These are phyloP conservation scores for Leishmania mexicana DNA, from an alignment of 208 protist species.

Conservation along the genomic window DNA sequence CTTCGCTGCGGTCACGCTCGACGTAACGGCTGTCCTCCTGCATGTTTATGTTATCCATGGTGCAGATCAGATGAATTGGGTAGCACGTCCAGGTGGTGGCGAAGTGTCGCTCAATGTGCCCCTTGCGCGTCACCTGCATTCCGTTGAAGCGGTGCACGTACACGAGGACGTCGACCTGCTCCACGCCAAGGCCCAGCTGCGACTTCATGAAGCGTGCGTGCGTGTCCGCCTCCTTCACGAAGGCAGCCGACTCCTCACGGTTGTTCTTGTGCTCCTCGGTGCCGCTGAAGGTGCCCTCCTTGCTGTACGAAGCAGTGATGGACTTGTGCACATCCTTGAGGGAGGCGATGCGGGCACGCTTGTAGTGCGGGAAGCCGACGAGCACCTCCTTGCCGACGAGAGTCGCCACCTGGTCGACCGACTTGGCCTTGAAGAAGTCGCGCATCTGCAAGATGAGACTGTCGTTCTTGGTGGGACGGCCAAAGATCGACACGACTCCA, in stretches of 20 bases:
- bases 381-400: conserved; percentile 83
- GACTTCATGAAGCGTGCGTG: conserved; percentile 79
- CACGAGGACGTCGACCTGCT: conserved; percentile 63
- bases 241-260: conserved; percentile 63
- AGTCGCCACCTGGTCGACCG: conserved; percentile 38
- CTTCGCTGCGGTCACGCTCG: conserved; percentile 65
- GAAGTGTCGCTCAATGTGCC: conserved; percentile 71
- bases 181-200: conserved; percentile 76
- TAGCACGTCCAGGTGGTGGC: conserved; percentile 79
- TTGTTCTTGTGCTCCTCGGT: conserved; percentile 59
- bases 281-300: conserved; percentile 63
- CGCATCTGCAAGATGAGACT: conserved; percentile 72
- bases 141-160: conserved; percentile 86
- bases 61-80: conserved; percentile 62
- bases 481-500: conserved; percentile 78
- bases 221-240: conserved; percentile 70
- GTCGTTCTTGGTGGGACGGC: conserved; percentile 63
- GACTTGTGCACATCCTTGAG: conserved; percentile 58
- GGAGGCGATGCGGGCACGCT: conserved; percentile 75
- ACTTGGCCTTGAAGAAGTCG: conserved; percentile 34
- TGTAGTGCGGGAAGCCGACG: conserved; percentile 90
- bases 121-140: conserved; percentile 64
- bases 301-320: conserved; percentile 54
- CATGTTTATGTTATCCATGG: conserved; percentile 65
- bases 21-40: conserved; percentile 73